A percentile compares a stretch with the other conserved stretches of the same genome.
Evolutionary conservation across 2,329 filamentous ascomycete genomes (phyloP).

Genomic region (Pseudopyricularia cyperi): DNA sequence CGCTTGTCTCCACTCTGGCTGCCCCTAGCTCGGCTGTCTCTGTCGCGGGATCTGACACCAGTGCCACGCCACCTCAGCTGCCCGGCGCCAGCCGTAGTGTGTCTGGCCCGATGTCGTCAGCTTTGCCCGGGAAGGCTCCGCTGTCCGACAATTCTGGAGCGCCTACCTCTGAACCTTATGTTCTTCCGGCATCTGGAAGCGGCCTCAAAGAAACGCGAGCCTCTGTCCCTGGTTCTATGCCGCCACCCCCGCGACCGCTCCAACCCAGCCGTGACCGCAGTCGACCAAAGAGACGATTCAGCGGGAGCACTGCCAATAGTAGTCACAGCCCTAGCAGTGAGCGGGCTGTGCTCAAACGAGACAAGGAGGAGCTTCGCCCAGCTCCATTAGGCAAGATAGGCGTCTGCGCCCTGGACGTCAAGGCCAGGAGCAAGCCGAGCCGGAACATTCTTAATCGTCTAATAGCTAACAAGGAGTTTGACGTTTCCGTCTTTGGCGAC

Average conservation of each 20-base stretch:
- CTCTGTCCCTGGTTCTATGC: conserved; percentile 17
- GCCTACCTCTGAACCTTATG: not conserved
- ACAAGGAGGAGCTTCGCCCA: conserved; percentile 52
- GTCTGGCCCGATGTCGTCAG: conserved; percentile 31
- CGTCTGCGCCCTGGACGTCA: conserved; percentile 88
- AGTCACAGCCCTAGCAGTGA: conserved; percentile 72
- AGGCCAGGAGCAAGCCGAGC: conserved; percentile 92
- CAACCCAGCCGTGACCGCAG: conserved; percentile 36
- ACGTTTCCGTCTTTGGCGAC: conserved; percentile 95
- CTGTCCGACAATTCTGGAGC: conserved; percentile 10
- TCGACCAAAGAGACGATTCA: conserved; percentile 60
- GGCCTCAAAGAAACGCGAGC: not conserved
- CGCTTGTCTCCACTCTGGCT: conserved; percentile 47
- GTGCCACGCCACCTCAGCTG: conserved; percentile 9
- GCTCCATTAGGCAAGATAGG: conserved; percentile 62
- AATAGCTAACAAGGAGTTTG: conserved; percentile 83
- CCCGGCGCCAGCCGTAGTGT: conserved; percentile 23
- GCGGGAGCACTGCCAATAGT: conserved; percentile 68
- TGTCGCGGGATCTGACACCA: conserved; percentile 37
- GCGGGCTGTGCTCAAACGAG: conserved; percentile 36
- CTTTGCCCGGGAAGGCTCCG: conserved; percentile 29
- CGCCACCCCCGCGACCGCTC: conserved; percentile 12
- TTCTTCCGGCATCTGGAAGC: not conserved
- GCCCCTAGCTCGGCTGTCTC: conserved; percentile 38
- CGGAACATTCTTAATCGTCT: conserved; percentile 90